phyloP scores from a whole-genome alignment of 495 filamentous ascomycete species.

The Xylaria venustula region DNA sequence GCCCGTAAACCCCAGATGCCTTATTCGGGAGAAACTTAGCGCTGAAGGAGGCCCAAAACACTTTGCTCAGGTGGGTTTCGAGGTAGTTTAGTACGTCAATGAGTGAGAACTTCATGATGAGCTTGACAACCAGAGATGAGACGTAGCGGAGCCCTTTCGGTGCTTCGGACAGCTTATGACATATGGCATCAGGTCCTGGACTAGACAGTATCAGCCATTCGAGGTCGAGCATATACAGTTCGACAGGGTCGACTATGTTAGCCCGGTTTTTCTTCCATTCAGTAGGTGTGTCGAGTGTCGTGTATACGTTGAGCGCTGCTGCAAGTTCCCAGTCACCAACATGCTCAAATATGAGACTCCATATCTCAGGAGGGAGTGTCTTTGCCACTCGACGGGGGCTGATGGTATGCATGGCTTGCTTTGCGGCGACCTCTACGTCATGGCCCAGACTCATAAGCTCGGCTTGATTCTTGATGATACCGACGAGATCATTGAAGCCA shows the following conservation, averaged over 20 bases:
- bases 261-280: conserved; percentile 60
- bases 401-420: conserved; percentile 33
- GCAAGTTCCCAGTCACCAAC: conserved; percentile 88
- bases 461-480: conserved; percentile 65
- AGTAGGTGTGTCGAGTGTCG: conserved; percentile 66
- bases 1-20: conserved; percentile 82
- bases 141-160: conserved; percentile 68
- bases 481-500: conserved; percentile 61
- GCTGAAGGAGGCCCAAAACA: conserved; percentile 80
- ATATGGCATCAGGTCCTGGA: conserved; percentile 63
- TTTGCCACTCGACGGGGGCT: conserved; percentile 24
- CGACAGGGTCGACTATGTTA: conserved; percentile 44
- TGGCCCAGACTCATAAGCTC: conserved; percentile 61
- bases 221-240: conserved; percentile 58
- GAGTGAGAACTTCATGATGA: conserved; percentile 87
- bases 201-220: conserved; percentile 77
- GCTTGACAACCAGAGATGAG: conserved; percentile 76
- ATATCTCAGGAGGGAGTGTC: conserved; percentile 75
- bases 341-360: conserved; percentile 82
- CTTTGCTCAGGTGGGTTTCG: conserved; percentile 70
- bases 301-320: conserved; percentile 73
- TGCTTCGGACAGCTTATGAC: conserved; percentile 62
- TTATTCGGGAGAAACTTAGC: conserved; percentile 80
- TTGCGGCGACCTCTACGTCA: conserved; percentile 52
- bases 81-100: conserved; percentile 76